Base-by-base conservation (phyloP, 306 rosid genomes). In the Carpinus fangiana region DNA sequence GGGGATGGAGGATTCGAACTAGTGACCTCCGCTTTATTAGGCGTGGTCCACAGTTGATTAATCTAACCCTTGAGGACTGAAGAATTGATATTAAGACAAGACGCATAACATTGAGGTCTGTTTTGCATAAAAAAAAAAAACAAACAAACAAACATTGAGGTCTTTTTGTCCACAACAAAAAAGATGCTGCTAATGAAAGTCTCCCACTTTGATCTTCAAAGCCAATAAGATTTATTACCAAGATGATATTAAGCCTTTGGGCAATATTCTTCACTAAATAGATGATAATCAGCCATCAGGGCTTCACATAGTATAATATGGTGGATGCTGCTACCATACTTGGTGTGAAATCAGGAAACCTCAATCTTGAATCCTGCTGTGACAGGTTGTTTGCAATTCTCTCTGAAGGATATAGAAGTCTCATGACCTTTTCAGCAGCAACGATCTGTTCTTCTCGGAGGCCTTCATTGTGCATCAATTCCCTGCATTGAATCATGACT, bases 271-370 rank as follows among this genome's bases (percentile, higher is more conserved):
- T 18, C n/a, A 0, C n/a, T 13, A 47, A 73, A 34, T n/a, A 53
- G 12, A 82, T 53, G 69, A 36, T 26, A 45, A 31, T 12, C 65
- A 23, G 77, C 76, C 65, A 79, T 59, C 23, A 67, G 59, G 83
- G 75, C 77, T 76, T 87, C 72, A 61, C 76, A 71, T 89, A 72
- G 85, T 80, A 77, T 79, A 92, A 81, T 79, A 95, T 79, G 76
- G 88, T 78, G 41, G 78, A 80, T 68, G 98, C 98, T 76, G 98
- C 98, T 79, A 90, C 47, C 79, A 71, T 76, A 82, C 97, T 95
- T 14, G 98, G 93, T 38, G 88, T 73, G 77, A 51, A 67, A 43
- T 72, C 70, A 46, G 85, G 59, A 84, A 61, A 73, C 47, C 79
- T 51, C 48, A 78, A 56, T 54, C 45, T 61, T 68, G 61, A 77